These are phyloP conservation scores for Podospora pseudoanserina DNA, from an alignment of 495 filamentous ascomycete species.

Conservation along the genomic window DNA sequence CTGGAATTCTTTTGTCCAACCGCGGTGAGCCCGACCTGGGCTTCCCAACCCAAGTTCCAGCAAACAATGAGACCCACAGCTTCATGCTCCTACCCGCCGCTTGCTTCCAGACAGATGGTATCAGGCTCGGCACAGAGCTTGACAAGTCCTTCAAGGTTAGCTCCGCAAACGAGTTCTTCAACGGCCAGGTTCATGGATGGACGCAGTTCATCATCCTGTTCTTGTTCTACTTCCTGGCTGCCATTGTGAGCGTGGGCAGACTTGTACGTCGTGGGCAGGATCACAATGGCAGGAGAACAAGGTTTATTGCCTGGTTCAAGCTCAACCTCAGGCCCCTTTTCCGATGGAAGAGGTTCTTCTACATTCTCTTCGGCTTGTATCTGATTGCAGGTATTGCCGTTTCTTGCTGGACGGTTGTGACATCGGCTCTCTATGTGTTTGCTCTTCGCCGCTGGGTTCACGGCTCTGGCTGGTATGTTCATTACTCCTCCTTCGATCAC, in stretches of 20 bases:
- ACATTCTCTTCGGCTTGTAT: conserved; percentile 27
- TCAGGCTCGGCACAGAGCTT: conserved; percentile 13
- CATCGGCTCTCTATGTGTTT: conserved; percentile 29
- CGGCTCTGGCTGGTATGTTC: conserved; percentile 27
- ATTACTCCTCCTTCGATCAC: neutral
- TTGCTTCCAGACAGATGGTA: conserved; percentile 28
- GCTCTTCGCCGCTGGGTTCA: conserved; percentile 31
- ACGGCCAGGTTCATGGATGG: conserved; percentile 31
- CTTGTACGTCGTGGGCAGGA: conserved; percentile 25
- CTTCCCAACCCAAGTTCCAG: conserved; percentile 32
- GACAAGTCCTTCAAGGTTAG: conserved; percentile 15
- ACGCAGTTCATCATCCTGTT: conserved; percentile 31
- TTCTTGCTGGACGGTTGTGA: conserved; percentile 17
- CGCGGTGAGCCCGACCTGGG: conserved; percentile 18
- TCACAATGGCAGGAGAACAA: conserved; percentile 17
- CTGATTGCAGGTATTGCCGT: conserved; percentile 26
- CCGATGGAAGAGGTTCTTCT: conserved; percentile 17
- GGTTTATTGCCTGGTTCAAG: conserved; percentile 7
- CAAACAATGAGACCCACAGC: conserved; percentile 19
- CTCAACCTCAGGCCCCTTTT: conserved; percentile 7
- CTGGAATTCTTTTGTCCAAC: conserved; percentile 33
- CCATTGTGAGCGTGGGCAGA: conserved; percentile 23
- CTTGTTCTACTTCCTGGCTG: conserved; percentile 29
- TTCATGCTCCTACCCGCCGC: conserved; percentile 31
- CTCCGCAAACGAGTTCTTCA: conserved; percentile 19